phyloP scores from a whole-genome alignment of 345 rosid species.

The Arabis alpina region DNA sequence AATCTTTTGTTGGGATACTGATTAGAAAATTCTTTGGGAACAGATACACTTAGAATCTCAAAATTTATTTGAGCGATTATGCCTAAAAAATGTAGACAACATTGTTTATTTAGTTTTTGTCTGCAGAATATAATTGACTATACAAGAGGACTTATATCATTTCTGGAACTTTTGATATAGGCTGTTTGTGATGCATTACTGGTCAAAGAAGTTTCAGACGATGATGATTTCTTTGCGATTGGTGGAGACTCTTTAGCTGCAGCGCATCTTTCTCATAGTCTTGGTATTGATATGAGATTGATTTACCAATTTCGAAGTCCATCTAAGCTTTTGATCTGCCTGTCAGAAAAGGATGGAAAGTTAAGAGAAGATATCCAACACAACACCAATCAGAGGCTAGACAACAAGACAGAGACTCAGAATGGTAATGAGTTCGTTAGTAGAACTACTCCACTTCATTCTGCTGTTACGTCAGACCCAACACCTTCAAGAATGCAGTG shows the following conservation, averaged over 20 bases:
- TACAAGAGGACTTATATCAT: constrained; percentile 19
- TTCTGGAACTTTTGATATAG: constrained; percentile 48
- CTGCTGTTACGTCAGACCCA: constrained; percentile 38
- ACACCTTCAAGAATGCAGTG: constrained; percentile 28
- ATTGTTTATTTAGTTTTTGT: neutral
- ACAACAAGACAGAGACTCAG: constrained; percentile 41
- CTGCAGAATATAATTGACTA: constrained; percentile 20
- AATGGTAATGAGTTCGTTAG: constrained; percentile 36
- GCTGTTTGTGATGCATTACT: constrained; percentile 74
- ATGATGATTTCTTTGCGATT: constrained; percentile 79
- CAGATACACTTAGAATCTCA: constrained; percentile 15
- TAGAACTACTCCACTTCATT: constrained; percentile 36
- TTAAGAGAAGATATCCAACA: constrained; percentile 35
- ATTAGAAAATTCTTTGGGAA: constrained; percentile 5
- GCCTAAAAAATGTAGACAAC: constrained; percentile 4
- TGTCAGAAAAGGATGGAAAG: constrained; percentile 50
- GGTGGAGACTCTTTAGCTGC: constrained; percentile 95
- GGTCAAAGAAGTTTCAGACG: constrained; percentile 66
- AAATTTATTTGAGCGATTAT: neutral
- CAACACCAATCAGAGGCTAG: constrained; percentile 39
- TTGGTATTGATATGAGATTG: constrained; percentile 82
- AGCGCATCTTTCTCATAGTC: constrained; percentile 78
- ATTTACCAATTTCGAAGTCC: constrained; percentile 77
- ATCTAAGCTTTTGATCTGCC: constrained; percentile 56
- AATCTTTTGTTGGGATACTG: constrained; percentile 10